phyloP scores from a whole-genome alignment of 257 asterid species.

The Fraxinus pennsylvanica region DNA sequence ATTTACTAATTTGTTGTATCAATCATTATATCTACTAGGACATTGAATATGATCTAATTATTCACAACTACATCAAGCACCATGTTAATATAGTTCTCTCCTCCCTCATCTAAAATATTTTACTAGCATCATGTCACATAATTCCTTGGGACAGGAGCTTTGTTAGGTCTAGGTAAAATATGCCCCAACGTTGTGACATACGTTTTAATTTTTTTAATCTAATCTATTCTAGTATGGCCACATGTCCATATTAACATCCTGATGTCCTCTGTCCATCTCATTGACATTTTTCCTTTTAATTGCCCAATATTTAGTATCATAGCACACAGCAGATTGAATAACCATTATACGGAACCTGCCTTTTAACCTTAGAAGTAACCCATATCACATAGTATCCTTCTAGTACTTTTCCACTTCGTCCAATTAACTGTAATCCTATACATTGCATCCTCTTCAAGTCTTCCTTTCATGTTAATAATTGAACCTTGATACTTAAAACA shows the following conservation, averaged over 20 bases:
- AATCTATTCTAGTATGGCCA: background rate
- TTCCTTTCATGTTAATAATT: too few species aligned
- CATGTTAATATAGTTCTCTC: too few species aligned
- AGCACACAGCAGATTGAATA: background rate
- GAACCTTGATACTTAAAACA: background rate
- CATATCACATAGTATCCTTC: background rate
- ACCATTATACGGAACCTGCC: background rate
- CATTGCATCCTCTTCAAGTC: background rate
- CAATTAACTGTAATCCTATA: background rate
- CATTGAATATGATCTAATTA: too few species aligned
- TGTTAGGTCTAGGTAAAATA: background rate
- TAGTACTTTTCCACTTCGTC: background rate
- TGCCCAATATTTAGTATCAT: too few species aligned
- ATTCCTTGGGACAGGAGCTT: too few species aligned
- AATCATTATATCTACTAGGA: too few species aligned
- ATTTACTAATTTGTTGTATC: too few species aligned
- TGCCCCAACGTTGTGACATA: background rate
- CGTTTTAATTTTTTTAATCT: background rate
- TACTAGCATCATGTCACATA: too few species aligned
- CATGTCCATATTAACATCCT: background rate
- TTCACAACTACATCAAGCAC: too few species aligned
- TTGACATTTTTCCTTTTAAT: background rate
- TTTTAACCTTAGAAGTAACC: background rate
- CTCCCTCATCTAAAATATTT: too few species aligned
- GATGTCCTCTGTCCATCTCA: background rate